Percentiles rank a stretch among this genome's conserved stretches.
phyloP scores from a whole-genome alignment of 352 stramenopile species.

The Phytophthora uliginosa region DNA sequence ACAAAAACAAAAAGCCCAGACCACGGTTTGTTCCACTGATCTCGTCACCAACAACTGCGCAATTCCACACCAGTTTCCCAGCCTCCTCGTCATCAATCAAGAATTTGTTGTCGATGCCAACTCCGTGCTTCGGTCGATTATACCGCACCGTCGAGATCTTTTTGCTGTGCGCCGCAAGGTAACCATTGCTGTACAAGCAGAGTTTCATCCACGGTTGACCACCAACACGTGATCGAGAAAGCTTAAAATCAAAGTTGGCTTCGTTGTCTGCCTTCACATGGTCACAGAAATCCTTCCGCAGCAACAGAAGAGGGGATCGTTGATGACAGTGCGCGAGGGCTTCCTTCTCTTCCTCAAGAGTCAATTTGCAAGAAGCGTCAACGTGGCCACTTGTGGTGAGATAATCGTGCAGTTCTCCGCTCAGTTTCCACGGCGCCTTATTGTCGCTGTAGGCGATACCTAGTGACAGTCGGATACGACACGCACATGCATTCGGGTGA shows the following conservation, averaged over 20 bases:
- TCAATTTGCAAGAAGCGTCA: constrained; percentile 94
- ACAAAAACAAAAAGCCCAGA: constrained; percentile 85
- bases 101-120: constrained; percentile 65
- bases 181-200: constrained; percentile 78
- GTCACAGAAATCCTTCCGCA: constrained; percentile 81
- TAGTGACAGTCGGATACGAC: constrained; percentile 91
- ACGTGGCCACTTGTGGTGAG: constrained; percentile 92
- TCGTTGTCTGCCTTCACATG: constrained; percentile 37
- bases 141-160: constrained; percentile 88
- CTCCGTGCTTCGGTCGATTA: constrained; percentile 77
- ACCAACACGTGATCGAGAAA: constrained; percentile 77
- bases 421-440: constrained; percentile 92
- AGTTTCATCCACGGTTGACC: constrained; percentile 90
- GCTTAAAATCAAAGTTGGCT: constrained; percentile 66
- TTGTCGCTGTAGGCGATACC: constrained; percentile 92
- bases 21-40: constrained; percentile 85
- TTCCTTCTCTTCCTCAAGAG: constrained; percentile 96
- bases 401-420: constrained; percentile 90
- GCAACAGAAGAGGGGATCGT: constrained; percentile 67
- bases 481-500: constrained; percentile 97
- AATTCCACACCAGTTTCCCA: constrained; percentile 88
- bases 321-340: constrained; percentile 84
- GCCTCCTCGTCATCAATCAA: constrained; percentile 84
- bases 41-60: constrained; percentile 83
- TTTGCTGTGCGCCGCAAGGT: constrained; percentile 80